Evolutionary conservation across 306 rosid species (phyloP).

Genomic region (Medicago lupulina): DNA sequence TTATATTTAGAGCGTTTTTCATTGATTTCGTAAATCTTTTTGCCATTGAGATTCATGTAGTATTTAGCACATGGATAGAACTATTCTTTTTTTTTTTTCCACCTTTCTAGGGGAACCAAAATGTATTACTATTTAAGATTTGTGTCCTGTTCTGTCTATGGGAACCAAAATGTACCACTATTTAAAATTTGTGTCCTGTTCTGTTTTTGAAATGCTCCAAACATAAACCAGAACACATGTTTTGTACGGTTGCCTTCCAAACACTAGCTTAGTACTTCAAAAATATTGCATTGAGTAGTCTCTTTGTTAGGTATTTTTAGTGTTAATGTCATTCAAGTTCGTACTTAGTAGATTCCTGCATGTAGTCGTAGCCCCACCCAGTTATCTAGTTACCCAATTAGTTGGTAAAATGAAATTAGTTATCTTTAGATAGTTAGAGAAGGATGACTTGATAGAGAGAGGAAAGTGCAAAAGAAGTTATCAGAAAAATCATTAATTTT

Average conservation of each 20-base stretch:
- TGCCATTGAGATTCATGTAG: conserved; percentile 11
- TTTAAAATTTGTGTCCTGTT: not conserved
- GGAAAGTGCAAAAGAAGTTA: not conserved
- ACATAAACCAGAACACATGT: conserved; percentile 14
- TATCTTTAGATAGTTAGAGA: not conserved
- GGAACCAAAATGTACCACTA: not conserved
- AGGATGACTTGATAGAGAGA: not conserved
- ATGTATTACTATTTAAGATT: conserved; percentile 1
- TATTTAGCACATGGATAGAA: not conserved
- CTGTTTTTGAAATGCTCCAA: conserved; percentile 14
- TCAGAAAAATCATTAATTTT: not conserved
- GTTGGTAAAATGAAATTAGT: not conserved
- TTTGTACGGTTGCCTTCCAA: not conserved
- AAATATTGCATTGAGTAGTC: not conserved
- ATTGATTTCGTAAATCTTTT: conserved; percentile 7
- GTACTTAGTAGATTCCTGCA: not conserved
- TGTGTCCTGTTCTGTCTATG: not conserved
- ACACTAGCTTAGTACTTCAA: conserved; percentile 6
- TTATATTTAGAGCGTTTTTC: not conserved
- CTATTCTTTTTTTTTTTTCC: not conserved
- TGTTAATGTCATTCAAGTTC: not conserved
- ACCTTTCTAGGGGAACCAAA: not conserved
- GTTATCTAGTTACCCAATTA: conserved; percentile 1
- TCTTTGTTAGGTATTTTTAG: not conserved
- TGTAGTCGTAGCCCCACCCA: not conserved